phyloP scores from a whole-genome alignment of 2,329 filamentous ascomycete genomes.

The Rutstroemia sp. region DNA sequence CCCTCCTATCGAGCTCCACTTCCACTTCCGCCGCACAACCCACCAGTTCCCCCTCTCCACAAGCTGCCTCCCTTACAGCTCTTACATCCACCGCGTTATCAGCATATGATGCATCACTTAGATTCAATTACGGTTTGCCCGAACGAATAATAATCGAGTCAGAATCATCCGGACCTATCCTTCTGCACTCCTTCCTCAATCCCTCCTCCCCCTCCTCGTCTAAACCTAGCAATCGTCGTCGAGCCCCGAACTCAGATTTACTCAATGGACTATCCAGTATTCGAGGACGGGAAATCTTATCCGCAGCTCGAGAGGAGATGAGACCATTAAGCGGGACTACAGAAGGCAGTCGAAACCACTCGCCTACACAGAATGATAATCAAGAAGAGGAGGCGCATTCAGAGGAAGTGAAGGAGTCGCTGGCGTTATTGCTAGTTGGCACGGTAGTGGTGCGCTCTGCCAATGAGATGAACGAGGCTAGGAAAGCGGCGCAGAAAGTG shows the following conservation, averaged over 20 bases:
- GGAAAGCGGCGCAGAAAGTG: constrained; percentile 43
- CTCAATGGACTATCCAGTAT: neutral
- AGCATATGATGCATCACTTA: constrained; percentile 44
- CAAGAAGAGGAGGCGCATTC: constrained; percentile 3
- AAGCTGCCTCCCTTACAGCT: constrained; percentile 41
- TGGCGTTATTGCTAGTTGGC: constrained; percentile 43
- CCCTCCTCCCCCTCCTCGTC: constrained; percentile 15
- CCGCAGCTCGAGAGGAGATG: constrained; percentile 18
- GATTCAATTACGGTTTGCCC: constrained; percentile 46
- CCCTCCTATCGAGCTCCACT: constrained; percentile 42
- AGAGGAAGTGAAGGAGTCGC: neutral
- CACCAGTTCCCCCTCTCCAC: constrained; percentile 12
- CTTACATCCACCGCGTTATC: constrained; percentile 47
- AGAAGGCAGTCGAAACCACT: constrained; percentile 7
- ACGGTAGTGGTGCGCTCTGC: constrained; percentile 45
- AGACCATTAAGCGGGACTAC: constrained; percentile 19
- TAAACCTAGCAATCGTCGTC: neutral
- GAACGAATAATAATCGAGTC: constrained; percentile 54
- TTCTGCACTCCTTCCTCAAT: constrained; percentile 40
- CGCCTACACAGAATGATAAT: neutral
- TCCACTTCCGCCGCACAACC: constrained; percentile 10
- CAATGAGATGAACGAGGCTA: constrained; percentile 43
- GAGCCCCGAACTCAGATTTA: neutral
- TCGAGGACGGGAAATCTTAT: constrained; percentile 5
- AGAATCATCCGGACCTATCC: constrained; percentile 31